These are phyloP conservation scores for Pelargonium nanum DNA, from an alignment of 345 rosid species.

Conservation along the genomic window DNA sequence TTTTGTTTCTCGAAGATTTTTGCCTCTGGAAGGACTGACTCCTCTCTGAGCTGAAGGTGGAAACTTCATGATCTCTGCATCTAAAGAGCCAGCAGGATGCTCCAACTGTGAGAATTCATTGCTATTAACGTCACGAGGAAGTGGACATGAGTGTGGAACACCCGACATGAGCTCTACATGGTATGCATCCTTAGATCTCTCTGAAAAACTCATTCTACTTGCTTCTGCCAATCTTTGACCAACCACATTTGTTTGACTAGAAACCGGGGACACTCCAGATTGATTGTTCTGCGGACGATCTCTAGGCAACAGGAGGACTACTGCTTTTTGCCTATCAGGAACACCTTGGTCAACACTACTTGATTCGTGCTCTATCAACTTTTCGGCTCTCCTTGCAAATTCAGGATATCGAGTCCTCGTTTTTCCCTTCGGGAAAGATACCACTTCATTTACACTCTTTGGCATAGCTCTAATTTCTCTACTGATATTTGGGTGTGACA, in stretches of 20 bases:
- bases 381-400: constrained; percentile 22
- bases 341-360: constrained; percentile 17
- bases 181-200: constrained; percentile 20
- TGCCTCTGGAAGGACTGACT: constrained; percentile 18
- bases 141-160: constrained; percentile 32
- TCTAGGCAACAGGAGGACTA: constrained; percentile 39
- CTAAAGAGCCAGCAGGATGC: constrained; percentile 13
- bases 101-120: constrained; percentile 21
- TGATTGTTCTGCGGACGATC: constrained; percentile 24
- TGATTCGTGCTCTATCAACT: constrained; percentile 16
- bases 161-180: constrained; percentile 17
- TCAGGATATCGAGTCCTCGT: constrained; percentile 22
- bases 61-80: constrained; percentile 18
- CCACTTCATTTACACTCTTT: constrained; percentile 18
- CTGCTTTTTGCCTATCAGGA: constrained; percentile 22
- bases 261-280: constrained; percentile 22
- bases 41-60: constrained; percentile 22
- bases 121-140: constrained; percentile 28
- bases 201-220: constrained; percentile 28
- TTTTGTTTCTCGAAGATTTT: constrained; percentile 26
- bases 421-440: constrained; percentile 16
- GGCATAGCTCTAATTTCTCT: constrained; percentile 17
- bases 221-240: constrained; percentile 23
- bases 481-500: constrained; percentile 17
- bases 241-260: constrained; percentile 14